Evolutionary conservation across 176 grass and related monocot species (phyloP).

Genomic region (Triticum timopheevii): DNA sequence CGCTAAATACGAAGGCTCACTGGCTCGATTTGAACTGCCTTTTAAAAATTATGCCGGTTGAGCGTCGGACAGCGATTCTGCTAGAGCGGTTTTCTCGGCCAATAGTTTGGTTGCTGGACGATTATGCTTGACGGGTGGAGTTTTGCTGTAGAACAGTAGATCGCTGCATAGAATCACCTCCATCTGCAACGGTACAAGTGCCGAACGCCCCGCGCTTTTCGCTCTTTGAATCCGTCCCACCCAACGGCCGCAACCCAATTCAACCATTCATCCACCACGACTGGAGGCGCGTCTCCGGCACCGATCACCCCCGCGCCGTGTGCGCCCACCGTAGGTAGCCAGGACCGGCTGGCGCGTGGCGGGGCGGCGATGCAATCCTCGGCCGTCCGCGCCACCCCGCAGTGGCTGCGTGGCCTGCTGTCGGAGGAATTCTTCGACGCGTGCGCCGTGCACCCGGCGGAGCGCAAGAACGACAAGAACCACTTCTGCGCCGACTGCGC

Average conservation of each 20-base stretch:
- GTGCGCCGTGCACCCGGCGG: conserved; percentile 35
- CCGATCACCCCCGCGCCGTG: background rate
- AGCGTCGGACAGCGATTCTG: too few relatives aligned
- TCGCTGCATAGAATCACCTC: background rate
- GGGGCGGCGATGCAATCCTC: conserved; percentile 8
- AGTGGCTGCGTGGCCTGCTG: conserved; percentile 42
- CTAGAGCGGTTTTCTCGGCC: too few relatives aligned
- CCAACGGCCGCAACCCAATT: background rate
- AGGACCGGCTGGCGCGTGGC: background rate
- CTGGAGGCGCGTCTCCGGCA: background rate
- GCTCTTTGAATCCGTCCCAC: conserved; percentile 29
- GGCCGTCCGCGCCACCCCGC: conserved; percentile 21
- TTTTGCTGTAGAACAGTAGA: too few relatives aligned
- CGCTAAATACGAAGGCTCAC: too few relatives aligned
- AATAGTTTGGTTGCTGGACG: too few relatives aligned
- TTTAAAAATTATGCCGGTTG: too few relatives aligned
- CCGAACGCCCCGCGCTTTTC: conserved; percentile 25
- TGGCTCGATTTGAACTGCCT: too few relatives aligned
- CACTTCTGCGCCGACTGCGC: conserved; percentile 57
- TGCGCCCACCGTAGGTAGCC: background rate
- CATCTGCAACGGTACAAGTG: background rate
- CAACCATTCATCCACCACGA: too few relatives aligned
- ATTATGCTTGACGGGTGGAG: too few relatives aligned
- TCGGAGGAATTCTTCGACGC: conserved; percentile 55
- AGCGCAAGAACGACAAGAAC: conserved; percentile 62